Base-by-base conservation (phyloP, 345 rosid species). In the Aquilaria yunnanensis region DNA sequence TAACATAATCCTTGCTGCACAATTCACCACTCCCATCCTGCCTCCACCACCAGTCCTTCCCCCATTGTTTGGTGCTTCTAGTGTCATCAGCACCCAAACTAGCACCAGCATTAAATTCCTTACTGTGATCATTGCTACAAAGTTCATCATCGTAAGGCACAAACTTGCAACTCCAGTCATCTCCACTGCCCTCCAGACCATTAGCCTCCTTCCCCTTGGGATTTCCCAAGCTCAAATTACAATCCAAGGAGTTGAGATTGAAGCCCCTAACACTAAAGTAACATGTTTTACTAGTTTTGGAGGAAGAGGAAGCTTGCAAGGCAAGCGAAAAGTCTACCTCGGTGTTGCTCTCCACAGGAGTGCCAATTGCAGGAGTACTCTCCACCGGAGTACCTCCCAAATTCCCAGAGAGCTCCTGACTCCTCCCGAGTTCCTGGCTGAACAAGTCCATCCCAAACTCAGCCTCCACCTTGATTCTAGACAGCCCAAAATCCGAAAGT, bases 11-110 rank as follows among this genome's bases (percentile, higher is more conserved):
- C 64, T 91, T 94, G 57, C 96, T 88, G 62, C 93, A 88, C 67
- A 91, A 65, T 65, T 94, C 99, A 52, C 89, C 95, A 73, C 91
- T 91, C 33, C 92, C 96, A 51, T 88, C 96, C 71, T 90, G 97
- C 72, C 86, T 91, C 96, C 97, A 90, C 99, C 99, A 94, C 99
- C 99, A 94, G 70, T 94, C 99, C 69, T 90, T 88, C 4, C 99
- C 96, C 99, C 99, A 91, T 63, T 90, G 96, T 56, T 88, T 87
- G 0, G 76, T 59, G 14, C 77, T 74, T 37, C 8, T 37, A 0
- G 77, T 77, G 43, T 81, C 71, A 68, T 81, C 83, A 62, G 61
- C 76, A 74, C 63, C 79, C 57, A 66, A 66, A 23, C 72, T 77
- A 31, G 78, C 67, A 51, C 69, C 76, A 67, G 73, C 71, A 54